A percentile compares a stretch with the other conserved stretches of the same genome.
phyloP scores from a whole-genome alignment of 352 stramenopile species.

The Stramenopiles sp. region DNA sequence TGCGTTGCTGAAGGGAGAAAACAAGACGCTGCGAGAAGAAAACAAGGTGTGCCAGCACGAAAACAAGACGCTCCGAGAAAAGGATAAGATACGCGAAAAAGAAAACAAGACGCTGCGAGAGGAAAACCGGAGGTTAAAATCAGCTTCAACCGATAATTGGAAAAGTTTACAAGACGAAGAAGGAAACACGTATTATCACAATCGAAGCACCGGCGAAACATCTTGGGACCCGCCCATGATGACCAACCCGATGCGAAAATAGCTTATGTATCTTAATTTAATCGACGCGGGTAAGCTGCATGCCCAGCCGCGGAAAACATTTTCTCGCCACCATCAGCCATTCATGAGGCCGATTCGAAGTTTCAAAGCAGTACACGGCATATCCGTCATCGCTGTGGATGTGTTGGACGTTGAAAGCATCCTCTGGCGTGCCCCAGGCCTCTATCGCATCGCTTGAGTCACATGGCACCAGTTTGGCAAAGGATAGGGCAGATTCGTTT shows the following conservation, averaged over 20 bases:
- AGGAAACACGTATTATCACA: too few relatives aligned
- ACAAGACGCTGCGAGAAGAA: not conserved
- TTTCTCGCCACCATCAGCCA: not conserved
- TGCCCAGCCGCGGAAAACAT: not conserved
- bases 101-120: constrained; percentile 2
- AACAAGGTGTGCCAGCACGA: not conserved
- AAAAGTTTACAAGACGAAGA: too few relatives aligned
- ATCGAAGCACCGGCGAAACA: too few relatives aligned
- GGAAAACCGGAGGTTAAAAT: too few relatives aligned
- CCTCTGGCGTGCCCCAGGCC: not conserved
- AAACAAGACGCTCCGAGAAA: not conserved
- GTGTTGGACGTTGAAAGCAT: not conserved
- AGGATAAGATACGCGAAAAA: not conserved
- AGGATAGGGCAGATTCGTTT: not conserved
- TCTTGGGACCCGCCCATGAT: too few relatives aligned
- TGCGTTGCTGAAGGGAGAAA: not conserved
- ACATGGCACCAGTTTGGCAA: not conserved
- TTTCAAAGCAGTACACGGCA: not conserved
- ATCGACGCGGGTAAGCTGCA: too few relatives aligned
- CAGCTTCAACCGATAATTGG: too few relatives aligned
- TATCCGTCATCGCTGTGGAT: not conserved
- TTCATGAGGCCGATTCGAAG: not conserved
- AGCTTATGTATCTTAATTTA: too few relatives aligned
- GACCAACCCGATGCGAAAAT: too few relatives aligned
- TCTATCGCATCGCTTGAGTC: not conserved